A percentile compares a stretch with the other conserved stretches of the same genome.
phyloP scores from a whole-genome alignment of 345 rosid species.

The Pistacia atlantica region DNA sequence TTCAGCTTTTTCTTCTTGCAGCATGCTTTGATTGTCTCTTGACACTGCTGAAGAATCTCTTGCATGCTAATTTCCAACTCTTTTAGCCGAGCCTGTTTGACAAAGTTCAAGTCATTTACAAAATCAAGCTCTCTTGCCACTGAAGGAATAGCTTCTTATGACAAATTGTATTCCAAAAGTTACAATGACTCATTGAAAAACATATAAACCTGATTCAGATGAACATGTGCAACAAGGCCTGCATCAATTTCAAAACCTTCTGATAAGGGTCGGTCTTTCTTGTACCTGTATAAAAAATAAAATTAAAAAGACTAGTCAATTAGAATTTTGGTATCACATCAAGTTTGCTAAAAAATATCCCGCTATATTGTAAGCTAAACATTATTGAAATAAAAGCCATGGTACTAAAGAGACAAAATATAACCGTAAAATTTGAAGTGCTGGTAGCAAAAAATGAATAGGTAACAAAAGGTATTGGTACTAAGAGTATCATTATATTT shows the following conservation, averaged over 20 bases:
- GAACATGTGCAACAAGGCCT: conserved; percentile 78
- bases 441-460: too few relatives aligned
- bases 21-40: conserved; percentile 50
- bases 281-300: conserved; percentile 50
- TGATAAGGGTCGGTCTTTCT: conserved; percentile 38
- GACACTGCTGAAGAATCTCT: conserved; percentile 67
- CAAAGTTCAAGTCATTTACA: conserved; percentile 27
- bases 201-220: conserved; percentile 64
- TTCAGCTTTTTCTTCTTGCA: conserved; percentile 79
- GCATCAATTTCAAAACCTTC: conserved; percentile 51
- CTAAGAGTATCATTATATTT: too few relatives aligned
- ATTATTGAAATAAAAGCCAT: neutral
- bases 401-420: neutral
- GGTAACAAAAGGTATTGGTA: too few relatives aligned
- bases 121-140: conserved; percentile 20
- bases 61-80: conserved; percentile 54
- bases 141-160: conserved; percentile 4
- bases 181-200: conserved; percentile 18
- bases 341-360: conserved; percentile 3
- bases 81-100: conserved; percentile 52
- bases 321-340: conserved; percentile 12
- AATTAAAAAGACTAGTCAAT: conserved; percentile 7
- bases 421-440: too few relatives aligned
- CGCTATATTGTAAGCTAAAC: neutral
- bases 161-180: neutral